These are phyloP conservation scores for Neopestalotiopsis clavispora DNA, from an alignment of 2,329 filamentous ascomycete genomes.

Conservation along the genomic window DNA sequence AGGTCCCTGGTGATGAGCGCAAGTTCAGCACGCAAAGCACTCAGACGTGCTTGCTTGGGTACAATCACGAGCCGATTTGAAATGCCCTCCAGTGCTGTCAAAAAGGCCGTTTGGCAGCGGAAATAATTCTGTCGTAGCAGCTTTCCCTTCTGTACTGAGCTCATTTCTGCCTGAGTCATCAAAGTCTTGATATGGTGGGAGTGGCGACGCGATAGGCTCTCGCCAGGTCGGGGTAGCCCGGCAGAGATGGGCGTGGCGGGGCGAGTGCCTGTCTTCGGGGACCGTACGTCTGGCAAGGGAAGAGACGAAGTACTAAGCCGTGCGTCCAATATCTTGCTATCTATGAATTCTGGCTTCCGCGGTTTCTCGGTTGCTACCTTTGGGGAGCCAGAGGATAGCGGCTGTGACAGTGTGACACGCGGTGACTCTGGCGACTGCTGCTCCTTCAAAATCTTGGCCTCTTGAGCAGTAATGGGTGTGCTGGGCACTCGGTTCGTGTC, in stretches of 20 bases:
- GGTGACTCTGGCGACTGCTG: conserved; percentile 14
- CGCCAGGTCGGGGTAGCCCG: conserved; percentile 51
- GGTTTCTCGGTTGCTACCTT: conserved; percentile 27
- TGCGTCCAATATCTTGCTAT: conserved; percentile 60
- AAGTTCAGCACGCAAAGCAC: conserved; percentile 79
- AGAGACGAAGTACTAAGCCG: conserved; percentile 71
- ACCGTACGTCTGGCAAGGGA: conserved; percentile 65
- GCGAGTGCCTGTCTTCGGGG: conserved; percentile 55
- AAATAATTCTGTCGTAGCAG: conserved; percentile 83
- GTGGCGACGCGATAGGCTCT: conserved; percentile 61
- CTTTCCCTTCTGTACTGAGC: conserved; percentile 69
- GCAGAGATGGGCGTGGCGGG: conserved; percentile 64
- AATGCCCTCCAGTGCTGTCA: conserved; percentile 81
- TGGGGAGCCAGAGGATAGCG: conserved; percentile 10
- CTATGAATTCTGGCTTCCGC: conserved; percentile 53
- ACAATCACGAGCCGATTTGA: conserved; percentile 84
- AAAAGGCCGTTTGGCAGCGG: conserved; percentile 78
- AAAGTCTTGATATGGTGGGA: conserved; percentile 64
- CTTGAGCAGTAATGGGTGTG: conserved; percentile 42
- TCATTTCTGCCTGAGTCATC: conserved; percentile 65
- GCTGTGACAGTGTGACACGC: conserved; percentile 11
- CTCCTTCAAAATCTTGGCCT: conserved; percentile 25
- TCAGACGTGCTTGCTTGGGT: conserved; percentile 80
- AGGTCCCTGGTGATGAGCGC: conserved; percentile 81
- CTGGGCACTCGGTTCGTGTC: conserved; percentile 52